Percentiles rank a stretch among this genome's conserved stretches.
Conservation (phyloP, 352 stramenopile genomes). For the Globisporangium abappressorium region DNA sequence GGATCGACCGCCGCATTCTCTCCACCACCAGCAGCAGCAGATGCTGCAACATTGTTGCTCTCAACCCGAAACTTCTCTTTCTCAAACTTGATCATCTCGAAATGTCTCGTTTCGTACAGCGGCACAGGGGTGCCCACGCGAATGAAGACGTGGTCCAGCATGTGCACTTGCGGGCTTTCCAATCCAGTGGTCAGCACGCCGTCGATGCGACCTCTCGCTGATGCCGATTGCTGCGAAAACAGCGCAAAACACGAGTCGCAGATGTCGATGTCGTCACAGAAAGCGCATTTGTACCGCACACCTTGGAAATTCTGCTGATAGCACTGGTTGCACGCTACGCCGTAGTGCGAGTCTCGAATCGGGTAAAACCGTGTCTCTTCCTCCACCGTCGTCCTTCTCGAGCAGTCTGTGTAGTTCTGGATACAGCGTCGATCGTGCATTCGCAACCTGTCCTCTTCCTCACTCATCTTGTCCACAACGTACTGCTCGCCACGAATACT, state of each 20-base stretch:
- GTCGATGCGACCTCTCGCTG: conserved; percentile 14
- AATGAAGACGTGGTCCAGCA: conserved; percentile 59
- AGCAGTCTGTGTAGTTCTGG: conserved; percentile 19
- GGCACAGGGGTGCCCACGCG: conserved; percentile 59
- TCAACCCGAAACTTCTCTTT: conserved; percentile 19
- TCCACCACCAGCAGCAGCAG: conserved; percentile 13
- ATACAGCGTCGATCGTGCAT: conserved; percentile 26
- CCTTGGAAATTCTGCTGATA: conserved; percentile 50
- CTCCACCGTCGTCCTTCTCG: conserved; percentile 4
- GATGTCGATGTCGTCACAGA: conserved; percentile 70
- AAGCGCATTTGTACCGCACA: conserved; percentile 69
- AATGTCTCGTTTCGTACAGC: conserved; percentile 59
- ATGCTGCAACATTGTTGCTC: neutral
- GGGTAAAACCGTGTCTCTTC: conserved; percentile 41
- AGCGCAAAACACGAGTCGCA: conserved; percentile 58
- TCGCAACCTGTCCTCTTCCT: conserved; percentile 24
- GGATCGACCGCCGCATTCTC: neutral
- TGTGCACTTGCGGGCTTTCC: conserved; percentile 24
- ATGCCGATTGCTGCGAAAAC: conserved; percentile 27
- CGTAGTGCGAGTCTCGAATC: conserved; percentile 45
- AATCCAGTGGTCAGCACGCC: conserved; percentile 9
- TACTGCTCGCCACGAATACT: conserved; percentile 15
- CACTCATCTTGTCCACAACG: conserved; percentile 7
- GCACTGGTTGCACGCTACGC: conserved; percentile 72
- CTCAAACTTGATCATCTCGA: conserved; percentile 27